Conservation (phyloP, 176 grass and related monocot genomes). For the Rhynchospora tenuis region DNA sequence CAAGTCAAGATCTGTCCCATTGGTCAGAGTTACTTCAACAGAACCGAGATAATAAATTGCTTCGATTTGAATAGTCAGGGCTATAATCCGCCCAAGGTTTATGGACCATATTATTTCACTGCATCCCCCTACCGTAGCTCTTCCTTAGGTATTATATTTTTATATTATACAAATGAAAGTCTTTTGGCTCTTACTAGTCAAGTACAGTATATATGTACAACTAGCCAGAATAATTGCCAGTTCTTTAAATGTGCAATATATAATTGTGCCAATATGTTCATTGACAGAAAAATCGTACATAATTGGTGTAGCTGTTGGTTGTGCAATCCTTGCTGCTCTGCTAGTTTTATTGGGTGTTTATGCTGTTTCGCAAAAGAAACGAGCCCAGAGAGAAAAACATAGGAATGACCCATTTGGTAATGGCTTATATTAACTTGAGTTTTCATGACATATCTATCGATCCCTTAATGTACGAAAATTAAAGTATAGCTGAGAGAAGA, state of each 20-base stretch:
- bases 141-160: conserved; percentile 19
- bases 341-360: conserved; percentile 37
- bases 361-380: conserved; percentile 43
- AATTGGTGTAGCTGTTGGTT: conserved; percentile 40
- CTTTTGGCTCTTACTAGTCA: neutral
- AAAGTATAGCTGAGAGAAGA: neutral
- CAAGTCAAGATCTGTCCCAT: conserved; percentile 38
- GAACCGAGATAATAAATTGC: conserved; percentile 38
- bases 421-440: neutral
- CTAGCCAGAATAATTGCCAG: neutral
- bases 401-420: conserved; percentile 62
- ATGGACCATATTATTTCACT: conserved; percentile 50
- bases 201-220: neutral
- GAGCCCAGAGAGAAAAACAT: conserved; percentile 33
- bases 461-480: neutral
- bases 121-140: conserved; percentile 28
- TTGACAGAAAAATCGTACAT: conserved; percentile 17
- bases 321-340: conserved; percentile 26
- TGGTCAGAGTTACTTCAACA: conserved; percentile 35
- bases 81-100: conserved; percentile 28
- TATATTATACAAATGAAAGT: neutral
- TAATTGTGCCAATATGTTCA: neutral
- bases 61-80: conserved; percentile 42
- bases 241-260: conserved; percentile 13
- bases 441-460: conserved; percentile 5